Evolutionary conservation across 495 filamentous ascomycete genomes (phyloP).

Genomic region (Xylaria castorea): DNA sequence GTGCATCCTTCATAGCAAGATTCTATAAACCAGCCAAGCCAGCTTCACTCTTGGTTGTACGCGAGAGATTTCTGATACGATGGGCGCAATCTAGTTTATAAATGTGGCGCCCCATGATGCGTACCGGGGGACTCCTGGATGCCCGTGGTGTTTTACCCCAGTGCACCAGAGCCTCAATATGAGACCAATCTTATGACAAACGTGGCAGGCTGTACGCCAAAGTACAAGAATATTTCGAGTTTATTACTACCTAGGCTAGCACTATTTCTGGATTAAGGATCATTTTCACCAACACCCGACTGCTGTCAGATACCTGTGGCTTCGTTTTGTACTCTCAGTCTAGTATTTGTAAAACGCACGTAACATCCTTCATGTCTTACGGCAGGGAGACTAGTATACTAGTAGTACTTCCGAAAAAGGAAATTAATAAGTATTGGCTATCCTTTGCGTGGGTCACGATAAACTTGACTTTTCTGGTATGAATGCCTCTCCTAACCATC

Average conservation of each 20-base stretch:
- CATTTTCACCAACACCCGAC: neutral
- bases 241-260: neutral
- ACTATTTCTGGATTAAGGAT: neutral
- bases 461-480: neutral
- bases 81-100: neutral
- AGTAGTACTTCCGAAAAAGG: constrained; percentile 1
- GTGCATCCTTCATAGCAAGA: neutral
- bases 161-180: neutral
- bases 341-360: constrained; percentile 11
- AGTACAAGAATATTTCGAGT: neutral
- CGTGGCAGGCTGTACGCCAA: constrained; percentile 1
- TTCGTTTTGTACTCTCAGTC: neutral
- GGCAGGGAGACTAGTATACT: neutral
- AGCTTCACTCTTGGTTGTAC: neutral
- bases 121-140: neutral
- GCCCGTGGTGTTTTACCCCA: constrained; percentile 10
- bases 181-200: neutral
- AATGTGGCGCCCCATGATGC: too few species aligned
- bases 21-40: neutral
- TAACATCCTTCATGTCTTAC: constrained; percentile 13
- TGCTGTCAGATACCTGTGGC: too few species aligned
- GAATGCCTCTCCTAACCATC: neutral
- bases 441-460: neutral
- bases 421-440: neutral
- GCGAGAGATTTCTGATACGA: neutral